These are phyloP conservation scores for Boechera stricta DNA, from an alignment of 345 rosid genomes.

Conservation along the genomic window DNA sequence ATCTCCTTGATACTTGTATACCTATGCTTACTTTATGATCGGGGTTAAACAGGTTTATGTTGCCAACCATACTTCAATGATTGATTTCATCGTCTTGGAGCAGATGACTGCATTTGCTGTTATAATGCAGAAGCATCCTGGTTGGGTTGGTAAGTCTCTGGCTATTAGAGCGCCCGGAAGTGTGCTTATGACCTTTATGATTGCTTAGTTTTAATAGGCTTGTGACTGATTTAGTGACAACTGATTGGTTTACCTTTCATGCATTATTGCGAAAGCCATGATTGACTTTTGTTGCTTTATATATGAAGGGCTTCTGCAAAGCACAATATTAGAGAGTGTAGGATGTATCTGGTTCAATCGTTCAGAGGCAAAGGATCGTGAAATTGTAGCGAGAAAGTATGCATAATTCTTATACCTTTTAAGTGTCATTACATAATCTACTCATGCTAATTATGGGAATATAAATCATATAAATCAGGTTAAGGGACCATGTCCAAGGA, in stretches of 20 bases:
- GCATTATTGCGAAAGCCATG: conserved; percentile 19
- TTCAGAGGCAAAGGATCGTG: conserved; percentile 95
- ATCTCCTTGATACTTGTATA: conserved; percentile 9
- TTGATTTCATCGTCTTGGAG: conserved; percentile 92
- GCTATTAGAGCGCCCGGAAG: neutral
- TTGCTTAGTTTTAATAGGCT: neutral
- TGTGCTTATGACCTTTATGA: conserved; percentile 22
- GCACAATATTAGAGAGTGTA: conserved; percentile 93
- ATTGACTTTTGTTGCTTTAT: conserved; percentile 42
- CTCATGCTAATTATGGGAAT: conserved; percentile 36
- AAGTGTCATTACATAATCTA: neutral
- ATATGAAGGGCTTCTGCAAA: conserved; percentile 80
- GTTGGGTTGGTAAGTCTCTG: conserved; percentile 95
- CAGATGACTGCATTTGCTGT: conserved; percentile 99
- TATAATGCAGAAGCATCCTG: conserved; percentile 99
- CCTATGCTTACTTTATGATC: conserved; percentile 27
- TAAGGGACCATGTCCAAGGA: conserved; percentile 89
- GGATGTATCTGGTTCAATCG: conserved; percentile 99
- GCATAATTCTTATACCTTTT: conserved; percentile 28
- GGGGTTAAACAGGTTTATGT: conserved; percentile 78
- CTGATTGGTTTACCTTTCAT: conserved; percentile 13
- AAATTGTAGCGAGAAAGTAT: conserved; percentile 91
- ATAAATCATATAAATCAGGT: conserved; percentile 57
- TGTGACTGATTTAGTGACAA: neutral
- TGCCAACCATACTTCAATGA: conserved; percentile 99